Base-by-base conservation (phyloP, 352 stramenopile species). In the Globisporangium camurandrum region DNA sequence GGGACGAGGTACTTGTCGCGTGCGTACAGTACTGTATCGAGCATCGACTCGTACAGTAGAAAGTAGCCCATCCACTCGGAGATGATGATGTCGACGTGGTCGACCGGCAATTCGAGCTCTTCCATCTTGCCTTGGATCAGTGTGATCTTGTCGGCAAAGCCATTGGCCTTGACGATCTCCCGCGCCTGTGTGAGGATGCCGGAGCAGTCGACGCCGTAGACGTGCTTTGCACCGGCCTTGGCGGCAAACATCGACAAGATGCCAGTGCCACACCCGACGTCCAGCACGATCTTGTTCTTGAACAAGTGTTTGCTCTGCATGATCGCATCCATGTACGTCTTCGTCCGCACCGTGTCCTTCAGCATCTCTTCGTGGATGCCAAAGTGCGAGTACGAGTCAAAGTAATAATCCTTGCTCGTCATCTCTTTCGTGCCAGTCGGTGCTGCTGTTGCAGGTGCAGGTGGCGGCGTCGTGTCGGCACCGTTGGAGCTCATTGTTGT, bases 41-140 rank as follows among this genome's bases (percentile, higher is more conserved):
- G 80, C 96, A 99, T 99, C 28, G 86, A 97, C 74, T 98, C 95
- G 66, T 98, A 99, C 19, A 98, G 64, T 30, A 98, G 69, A 57
- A 94, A 98, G 70, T 99, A 98, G 39, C 95, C 95, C 95, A 99
- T 99, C 95, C 96, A 99, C 76, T 99, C 96, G 22, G 86, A 98
- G 30, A 98, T 92, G 64, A 98, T 98, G 46, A 99, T 96, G 67
- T 98, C 95, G 36, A 98, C 91, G 45, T 95, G 75, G 41, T 93
- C 69, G 27, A 98, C 88, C 0, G 93, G 93, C 16, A 99, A 67
- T 47, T 97, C 78, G n/a, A 96, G 79, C 55, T 96, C 86, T 64
- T 95, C 89, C 34, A 98, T 81, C 61, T 98, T 98, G 53, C 93
- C 92, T 46, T 92, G 83, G 36, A 99, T 88, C 39, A 99, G 79